Base-by-base conservation (phyloP, 345 rosid genomes). In the Toxicodendron radicans region DNA sequence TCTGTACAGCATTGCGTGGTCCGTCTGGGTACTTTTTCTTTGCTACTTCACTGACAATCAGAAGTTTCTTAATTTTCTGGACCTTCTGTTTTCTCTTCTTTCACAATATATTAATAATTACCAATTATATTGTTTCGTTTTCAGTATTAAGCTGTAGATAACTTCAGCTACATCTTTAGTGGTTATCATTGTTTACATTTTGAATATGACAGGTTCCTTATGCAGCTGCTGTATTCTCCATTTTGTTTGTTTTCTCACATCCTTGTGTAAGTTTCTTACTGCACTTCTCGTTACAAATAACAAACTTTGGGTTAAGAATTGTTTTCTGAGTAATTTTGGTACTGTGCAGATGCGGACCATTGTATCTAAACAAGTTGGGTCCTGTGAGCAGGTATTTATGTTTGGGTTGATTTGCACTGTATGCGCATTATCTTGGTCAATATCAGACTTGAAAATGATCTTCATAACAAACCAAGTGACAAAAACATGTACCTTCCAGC, bases 331-430 rank as follows among this genome's bases (percentile, higher is more conserved):
- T 10, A 20, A 8, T 33, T 38, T 72, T 23, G 5, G 30, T 30
- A 43, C 35, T 20, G 46, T 71, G 75, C 87, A 94, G 98, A 80
- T 94, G 78, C 79, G 98, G 73, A 94, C 92, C 79, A 92, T 92
- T 70, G 94, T 91, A 20, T 94, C 98, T 2, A 94, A 85, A 82
- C 97, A 92, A 88, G 97, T 94, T 49, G 86, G 95, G 51, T 51
- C 97, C 7, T 58, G 73, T 68, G 97, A 94, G 51, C 98, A 94
- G 95, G 98, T 92, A 84, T 65, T 10, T 38, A 23, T 71, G 41
- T 46, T 58, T 11, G 54, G 48, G 51, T 57, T 7, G 61, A 48
- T 61, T 13, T 51, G 54, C 6, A 51, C 18, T 24, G 56, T 33
- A 43, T 64, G 51, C 27, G 35, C 52, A 3, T 32, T 17, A 41